Evolutionary conservation across 1,139 yeast genomes (phyloP), one percentile per base, ranked within the genome.

Genomic region (Hanseniaspora gamundiae): DNA sequence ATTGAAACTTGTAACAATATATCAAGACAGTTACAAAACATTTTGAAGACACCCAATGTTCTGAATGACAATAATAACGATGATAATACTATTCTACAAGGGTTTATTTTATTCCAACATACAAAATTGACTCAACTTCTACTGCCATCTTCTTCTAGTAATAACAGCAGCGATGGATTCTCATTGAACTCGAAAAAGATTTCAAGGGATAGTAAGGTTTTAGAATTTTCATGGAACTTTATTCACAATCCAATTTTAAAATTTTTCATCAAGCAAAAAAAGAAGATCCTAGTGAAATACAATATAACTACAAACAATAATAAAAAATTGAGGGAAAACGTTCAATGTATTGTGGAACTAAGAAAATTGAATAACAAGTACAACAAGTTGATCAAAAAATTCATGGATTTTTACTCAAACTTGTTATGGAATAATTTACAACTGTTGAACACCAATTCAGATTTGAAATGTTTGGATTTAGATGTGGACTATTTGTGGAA

Each of bases 321-420:
- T 16, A 44, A 44, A 41, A 44, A 44, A 24, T 14, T 44, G 28
- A 41, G 46, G 35, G 44, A 44, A 11, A 42, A 44, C 22, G 46
- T 44, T 4, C 41, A 40, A 16, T 44, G 46, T 20, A 44, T 44
- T 2, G 80, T 78, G 9, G 85, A 78, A 52, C 60, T 75, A 46
- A 60, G 85, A 45, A 79, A 76, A 51, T 52, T 77, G 41, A 71
- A 76, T 53, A 76, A 71, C 20, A 66, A 61, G 45, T 73, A 74
- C 49, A 61, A 66, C 19, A 78, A 74, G 52, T 70, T 71, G 45
- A 62, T 68, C 42, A 69, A 71, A 44, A 66, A 67, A 26, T 66
- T 72, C 2, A 64, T 64, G 42, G 66, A 62, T 19, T 78, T 78
- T 51, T 80, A 78, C 54, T 54, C 56, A 21, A 61, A 53, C 10